Base-by-base conservation (phyloP, 2,329 filamentous ascomycete species). In the Colletotrichum musae region DNA sequence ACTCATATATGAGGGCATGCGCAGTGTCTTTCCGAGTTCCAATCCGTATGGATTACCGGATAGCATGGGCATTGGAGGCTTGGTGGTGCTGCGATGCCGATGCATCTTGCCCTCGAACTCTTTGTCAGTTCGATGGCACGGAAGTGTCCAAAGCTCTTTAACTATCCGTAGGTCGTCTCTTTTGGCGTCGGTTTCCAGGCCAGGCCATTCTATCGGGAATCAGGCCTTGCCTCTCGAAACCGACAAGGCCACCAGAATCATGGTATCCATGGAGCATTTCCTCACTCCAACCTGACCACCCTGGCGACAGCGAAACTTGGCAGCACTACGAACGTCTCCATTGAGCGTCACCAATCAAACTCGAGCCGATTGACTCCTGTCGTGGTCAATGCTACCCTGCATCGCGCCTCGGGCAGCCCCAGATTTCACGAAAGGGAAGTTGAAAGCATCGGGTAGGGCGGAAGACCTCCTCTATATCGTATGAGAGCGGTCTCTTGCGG, bases 1-100 rank as follows among this genome's bases (percentile, higher is more conserved):
- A 62, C n/a, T 62, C 59, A 62, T 62, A 62, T 54, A 62, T 62
- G 48, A 62, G 51, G 48, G 26, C 50, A 18, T 32, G 28, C 24
- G 48, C 48, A 41, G 21, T 45, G 24, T 50, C 45, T 50, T 45
- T 39, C 59, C 43, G 41, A 62, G 36, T 53, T 47, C 26, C 50
- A 39, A 6, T 7, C 28, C 13, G 18, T 4, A 12, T 18, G 21
- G 36, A 28, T 54, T 24, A 21, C 21, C 36, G 48, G 28, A 12
- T 15, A 47, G 10, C 6, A 62, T 41, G 50, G 10, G 32, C 32
- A 52, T 41, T 39, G 12, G 13, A 21, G n/a, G 43, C 21, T 43
- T 24, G 13, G 21, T 12, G 36, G 24, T 52, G 47, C 58, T 32
- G 48, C 32, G 15, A 51, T 60, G 48, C 28, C 48, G 47, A 43